phyloP scores from a whole-genome alignment of 2,329 filamentous ascomycete genomes.

The Cladosporium sp. region DNA sequence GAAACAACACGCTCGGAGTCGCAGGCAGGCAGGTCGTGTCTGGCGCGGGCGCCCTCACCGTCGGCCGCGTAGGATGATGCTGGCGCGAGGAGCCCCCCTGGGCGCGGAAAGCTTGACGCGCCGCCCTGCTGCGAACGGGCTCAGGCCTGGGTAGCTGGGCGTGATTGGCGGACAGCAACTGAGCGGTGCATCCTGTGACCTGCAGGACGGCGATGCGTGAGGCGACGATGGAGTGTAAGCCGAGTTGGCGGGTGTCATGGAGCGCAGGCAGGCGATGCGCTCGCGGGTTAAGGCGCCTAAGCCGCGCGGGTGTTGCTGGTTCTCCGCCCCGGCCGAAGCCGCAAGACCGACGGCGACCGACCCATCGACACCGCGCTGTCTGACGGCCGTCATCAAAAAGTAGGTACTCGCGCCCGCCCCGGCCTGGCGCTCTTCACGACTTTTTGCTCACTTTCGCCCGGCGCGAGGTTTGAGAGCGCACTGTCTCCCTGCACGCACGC shows the following conservation, averaged over 20 bases:
- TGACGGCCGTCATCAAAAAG: too few relatives aligned
- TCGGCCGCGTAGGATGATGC: neutral
- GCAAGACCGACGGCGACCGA: neutral
- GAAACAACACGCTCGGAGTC: neutral
- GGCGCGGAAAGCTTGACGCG: constrained; percentile 1
- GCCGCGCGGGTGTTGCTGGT: neutral
- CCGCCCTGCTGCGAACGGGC: constrained; percentile 6
- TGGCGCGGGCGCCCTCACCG: neutral
- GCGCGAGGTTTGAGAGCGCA: too few relatives aligned
- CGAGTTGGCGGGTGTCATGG: constrained; percentile 9
- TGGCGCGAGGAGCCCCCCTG: too few relatives aligned
- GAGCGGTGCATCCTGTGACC: neutral
- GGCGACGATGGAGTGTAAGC: neutral
- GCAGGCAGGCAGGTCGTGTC: neutral
- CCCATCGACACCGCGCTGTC: too few relatives aligned
- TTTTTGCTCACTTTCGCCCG: too few relatives aligned
- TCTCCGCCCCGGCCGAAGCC: neutral
- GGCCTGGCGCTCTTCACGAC: too few relatives aligned
- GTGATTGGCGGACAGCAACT: neutral
- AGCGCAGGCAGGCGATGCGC: constrained; percentile 2
- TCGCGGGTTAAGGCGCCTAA: constrained; percentile 5
- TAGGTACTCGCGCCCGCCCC: neutral
- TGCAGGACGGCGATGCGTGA: neutral
- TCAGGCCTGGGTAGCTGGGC: neutral
- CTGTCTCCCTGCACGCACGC: too few relatives aligned